Percentiles rank a stretch among this genome's conserved stretches.
phyloP scores from a whole-genome alignment of 2,329 filamentous ascomycete genomes.

The Xylariaceae sp. region DNA sequence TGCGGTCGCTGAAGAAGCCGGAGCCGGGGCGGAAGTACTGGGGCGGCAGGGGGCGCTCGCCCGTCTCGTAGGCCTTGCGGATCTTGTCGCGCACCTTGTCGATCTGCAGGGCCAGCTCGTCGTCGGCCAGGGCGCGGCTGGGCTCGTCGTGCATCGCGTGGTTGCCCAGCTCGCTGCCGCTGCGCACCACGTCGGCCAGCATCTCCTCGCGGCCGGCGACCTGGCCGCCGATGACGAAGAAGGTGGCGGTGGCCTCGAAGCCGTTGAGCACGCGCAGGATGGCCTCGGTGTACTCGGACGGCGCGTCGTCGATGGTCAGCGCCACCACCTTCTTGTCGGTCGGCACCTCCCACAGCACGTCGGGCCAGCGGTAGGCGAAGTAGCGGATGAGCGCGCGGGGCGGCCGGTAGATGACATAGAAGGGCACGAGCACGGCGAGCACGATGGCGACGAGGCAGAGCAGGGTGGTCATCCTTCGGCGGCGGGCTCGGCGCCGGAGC shows the following conservation, averaged over 20 bases:
- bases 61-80: constrained; percentile 24
- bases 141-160: constrained; percentile 87
- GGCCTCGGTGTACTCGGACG: constrained; percentile 61
- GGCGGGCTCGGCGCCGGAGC: constrained; percentile 49
- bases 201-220: constrained; percentile 48
- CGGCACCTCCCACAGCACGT: constrained; percentile 66
- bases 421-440: constrained; percentile 29
- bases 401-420: constrained; percentile 76
- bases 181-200: constrained; percentile 50
- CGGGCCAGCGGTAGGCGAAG: constrained; percentile 64
- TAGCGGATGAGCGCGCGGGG: constrained; percentile 63
- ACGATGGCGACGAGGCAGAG: constrained; percentile 32
- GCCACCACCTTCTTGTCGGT: constrained; percentile 60
- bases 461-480: constrained; percentile 51
- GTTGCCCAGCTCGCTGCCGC: constrained; percentile 70
- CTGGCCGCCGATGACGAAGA: constrained; percentile 82
- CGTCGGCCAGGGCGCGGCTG: constrained; percentile 51
- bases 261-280: constrained; percentile 62
- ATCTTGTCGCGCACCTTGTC: constrained; percentile 44
- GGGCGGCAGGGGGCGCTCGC: constrained; percentile 32
- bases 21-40: constrained; percentile 77
- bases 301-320: constrained; percentile 81
- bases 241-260: constrained; percentile 67
- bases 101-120: constrained; percentile 57
- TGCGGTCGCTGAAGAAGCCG: constrained; percentile 68